These are phyloP conservation scores for Trichoderma afroharzianum DNA, from an alignment of 2,329 filamentous ascomycete genomes.

Conservation along the genomic window DNA sequence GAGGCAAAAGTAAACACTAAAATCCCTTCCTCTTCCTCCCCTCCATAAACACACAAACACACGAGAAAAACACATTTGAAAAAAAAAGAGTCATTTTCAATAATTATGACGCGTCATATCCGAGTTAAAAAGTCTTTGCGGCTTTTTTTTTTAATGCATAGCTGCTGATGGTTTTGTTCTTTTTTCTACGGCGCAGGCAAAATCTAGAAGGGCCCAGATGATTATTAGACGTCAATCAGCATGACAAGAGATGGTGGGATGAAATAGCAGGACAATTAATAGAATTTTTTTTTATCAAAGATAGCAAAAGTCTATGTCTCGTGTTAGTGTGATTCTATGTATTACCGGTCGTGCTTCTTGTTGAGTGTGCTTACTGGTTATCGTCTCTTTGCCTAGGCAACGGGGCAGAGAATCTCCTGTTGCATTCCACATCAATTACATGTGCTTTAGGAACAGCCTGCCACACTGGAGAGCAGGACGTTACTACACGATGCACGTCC, in stretches of 20 bases:
- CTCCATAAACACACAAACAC: background rate
- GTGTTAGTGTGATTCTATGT: background rate
- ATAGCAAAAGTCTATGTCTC: background rate
- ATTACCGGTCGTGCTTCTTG: background rate
- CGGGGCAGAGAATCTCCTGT: background rate
- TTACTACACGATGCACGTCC: background rate
- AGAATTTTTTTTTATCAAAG: background rate
- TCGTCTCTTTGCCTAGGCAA: background rate
- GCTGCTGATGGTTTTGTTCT: conserved; percentile 12
- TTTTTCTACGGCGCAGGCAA: conserved; percentile 16
- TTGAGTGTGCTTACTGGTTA: background rate
- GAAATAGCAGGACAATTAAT: background rate
- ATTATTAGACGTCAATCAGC: conserved; percentile 3
- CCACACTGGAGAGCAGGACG: background rate
- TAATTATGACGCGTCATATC: background rate
- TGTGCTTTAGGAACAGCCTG: background rate
- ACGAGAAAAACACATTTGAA: background rate
- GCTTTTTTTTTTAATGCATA: conserved; percentile 5
- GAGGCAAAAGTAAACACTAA: conserved; percentile 45
- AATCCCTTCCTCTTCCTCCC: background rate
- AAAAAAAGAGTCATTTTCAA: background rate
- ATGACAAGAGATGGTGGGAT: conserved; percentile 3
- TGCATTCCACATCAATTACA: background rate
- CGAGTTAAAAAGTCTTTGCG: background rate
- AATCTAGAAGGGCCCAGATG: conserved; percentile 12